A percentile compares a stretch with the other conserved stretches of the same genome.
phyloP scores from a whole-genome alignment of 1,139 yeast genomes.

The Hansenula sp. region DNA sequence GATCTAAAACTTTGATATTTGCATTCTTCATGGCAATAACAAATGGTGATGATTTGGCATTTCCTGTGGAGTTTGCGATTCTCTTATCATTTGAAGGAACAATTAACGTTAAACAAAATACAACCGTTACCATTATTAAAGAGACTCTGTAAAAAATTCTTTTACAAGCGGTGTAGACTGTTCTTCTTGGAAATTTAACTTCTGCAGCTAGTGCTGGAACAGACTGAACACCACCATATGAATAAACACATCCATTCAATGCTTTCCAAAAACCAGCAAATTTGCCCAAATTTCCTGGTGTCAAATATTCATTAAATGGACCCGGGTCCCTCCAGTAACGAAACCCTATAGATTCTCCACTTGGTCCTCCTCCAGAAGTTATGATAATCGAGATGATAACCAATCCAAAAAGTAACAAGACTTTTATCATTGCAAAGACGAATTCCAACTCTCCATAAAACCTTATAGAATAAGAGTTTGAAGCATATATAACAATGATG shows the following conservation, averaged over 20 bases:
- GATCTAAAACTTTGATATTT: slow-evolving; percentile 45
- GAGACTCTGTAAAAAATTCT: slow-evolving; percentile 44
- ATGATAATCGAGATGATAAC: slow-evolving; percentile 45
- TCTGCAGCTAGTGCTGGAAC: slow-evolving; percentile 46
- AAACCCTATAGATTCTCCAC: slow-evolving; percentile 49
- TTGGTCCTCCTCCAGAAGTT: slow-evolving; percentile 59
- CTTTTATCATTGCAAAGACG: slow-evolving; percentile 43
- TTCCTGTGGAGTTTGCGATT: slow-evolving; percentile 38
- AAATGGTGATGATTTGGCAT: slow-evolving; percentile 50
- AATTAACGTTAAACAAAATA: slow-evolving; percentile 42
- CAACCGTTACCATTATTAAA: slow-evolving; percentile 38
- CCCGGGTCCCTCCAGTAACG: slow-evolving; percentile 58
- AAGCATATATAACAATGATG: slow-evolving; percentile 34
- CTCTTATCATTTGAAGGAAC: slow-evolving; percentile 40
- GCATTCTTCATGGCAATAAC: slow-evolving; percentile 50
- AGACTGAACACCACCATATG: slow-evolving; percentile 45
- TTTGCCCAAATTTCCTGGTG: slow-evolving; percentile 47
- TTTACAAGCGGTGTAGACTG: slow-evolving; percentile 43
- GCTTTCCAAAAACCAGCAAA: slow-evolving; percentile 42
- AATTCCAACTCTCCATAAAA: slow-evolving; percentile 51
- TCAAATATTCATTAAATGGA: slow-evolving; percentile 46
- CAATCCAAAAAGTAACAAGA: slow-evolving; percentile 44
- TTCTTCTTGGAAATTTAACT: slow-evolving; percentile 43
- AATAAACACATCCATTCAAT: slow-evolving; percentile 34
- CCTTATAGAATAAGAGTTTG: slow-evolving; percentile 44